A percentile compares a stretch with the other conserved stretches of the same genome.
Conservation (phyloP, 2,329 filamentous ascomycete genomes). For the Curvularia lunata region DNA sequence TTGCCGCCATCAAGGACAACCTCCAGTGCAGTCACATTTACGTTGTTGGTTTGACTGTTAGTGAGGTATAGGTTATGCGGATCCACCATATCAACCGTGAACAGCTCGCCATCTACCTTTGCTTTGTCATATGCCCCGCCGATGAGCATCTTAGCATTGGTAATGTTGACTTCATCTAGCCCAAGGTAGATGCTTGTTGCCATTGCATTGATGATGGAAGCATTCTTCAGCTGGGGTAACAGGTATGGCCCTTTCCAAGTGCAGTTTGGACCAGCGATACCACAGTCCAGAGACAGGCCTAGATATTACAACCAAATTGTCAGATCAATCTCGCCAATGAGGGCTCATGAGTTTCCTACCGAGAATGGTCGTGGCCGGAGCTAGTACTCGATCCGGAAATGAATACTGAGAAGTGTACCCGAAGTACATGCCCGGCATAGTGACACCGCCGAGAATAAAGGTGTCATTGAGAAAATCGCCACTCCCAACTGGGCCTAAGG, state of each 20-base stretch:
- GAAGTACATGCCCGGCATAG: background rate
- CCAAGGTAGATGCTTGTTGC: slow-evolving; percentile 3
- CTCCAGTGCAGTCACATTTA: background rate
- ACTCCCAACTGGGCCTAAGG: background rate
- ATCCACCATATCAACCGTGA: background rate
- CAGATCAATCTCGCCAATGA: background rate
- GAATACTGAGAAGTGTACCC: background rate
- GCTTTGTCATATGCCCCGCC: slow-evolving; percentile 1
- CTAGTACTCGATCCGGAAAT: background rate
- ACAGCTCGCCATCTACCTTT: background rate
- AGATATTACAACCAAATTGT: background rate
- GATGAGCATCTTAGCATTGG: background rate
- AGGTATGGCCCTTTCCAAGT: background rate
- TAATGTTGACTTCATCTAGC: background rate
- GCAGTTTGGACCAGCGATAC: background rate
- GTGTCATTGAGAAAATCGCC: slow-evolving; percentile 2
- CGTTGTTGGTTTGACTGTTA: background rate
- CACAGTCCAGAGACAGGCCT: background rate
- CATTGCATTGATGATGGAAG: background rate
- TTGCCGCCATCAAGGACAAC: slow-evolving; percentile 1
- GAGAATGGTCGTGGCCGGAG: background rate
- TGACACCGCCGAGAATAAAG: slow-evolving; percentile 1
- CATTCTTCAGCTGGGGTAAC: slow-evolving; percentile 1
- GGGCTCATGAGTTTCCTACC: background rate
- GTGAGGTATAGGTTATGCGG: background rate